These are phyloP conservation scores for Pseudopyricularia cyperi DNA, from an alignment of 2,329 filamentous ascomycete genomes.

Conservation along the genomic window DNA sequence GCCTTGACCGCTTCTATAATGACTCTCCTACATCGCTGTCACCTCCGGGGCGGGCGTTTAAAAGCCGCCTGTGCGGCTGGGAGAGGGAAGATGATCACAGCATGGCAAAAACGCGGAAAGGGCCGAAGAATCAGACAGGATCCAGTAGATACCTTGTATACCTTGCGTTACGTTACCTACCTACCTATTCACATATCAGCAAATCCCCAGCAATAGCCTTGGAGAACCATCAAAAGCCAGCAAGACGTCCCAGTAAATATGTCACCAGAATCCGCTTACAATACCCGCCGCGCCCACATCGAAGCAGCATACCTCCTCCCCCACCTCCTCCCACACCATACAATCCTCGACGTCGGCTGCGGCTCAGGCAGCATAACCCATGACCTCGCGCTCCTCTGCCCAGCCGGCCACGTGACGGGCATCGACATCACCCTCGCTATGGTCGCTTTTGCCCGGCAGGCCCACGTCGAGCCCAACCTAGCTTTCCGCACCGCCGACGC, in stretches of 20 bases:
- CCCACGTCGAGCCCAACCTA: neutral
- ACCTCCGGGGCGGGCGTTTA: no score
- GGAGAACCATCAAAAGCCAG: neutral
- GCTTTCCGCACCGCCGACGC: neutral
- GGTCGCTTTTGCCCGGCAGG: neutral
- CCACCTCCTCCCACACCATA: neutral
- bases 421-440: neutral
- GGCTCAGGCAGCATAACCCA: neutral
- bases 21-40: no score
- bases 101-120: no score
- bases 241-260: neutral
- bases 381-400: neutral
- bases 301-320: neutral
- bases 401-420: neutral
- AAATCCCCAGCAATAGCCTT: no score
- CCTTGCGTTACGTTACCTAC: no score
- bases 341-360: neutral
- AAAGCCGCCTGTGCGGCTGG: no score
- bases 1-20: no score
- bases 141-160: no score
- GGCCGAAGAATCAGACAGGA: no score
- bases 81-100: no score
- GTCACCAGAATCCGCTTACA: neutral
- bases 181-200: no score
- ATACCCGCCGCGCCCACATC: neutral